phyloP scores from a whole-genome alignment of 1,284 basidiomycete genomes.

The Meripilus lineatus region DNA sequence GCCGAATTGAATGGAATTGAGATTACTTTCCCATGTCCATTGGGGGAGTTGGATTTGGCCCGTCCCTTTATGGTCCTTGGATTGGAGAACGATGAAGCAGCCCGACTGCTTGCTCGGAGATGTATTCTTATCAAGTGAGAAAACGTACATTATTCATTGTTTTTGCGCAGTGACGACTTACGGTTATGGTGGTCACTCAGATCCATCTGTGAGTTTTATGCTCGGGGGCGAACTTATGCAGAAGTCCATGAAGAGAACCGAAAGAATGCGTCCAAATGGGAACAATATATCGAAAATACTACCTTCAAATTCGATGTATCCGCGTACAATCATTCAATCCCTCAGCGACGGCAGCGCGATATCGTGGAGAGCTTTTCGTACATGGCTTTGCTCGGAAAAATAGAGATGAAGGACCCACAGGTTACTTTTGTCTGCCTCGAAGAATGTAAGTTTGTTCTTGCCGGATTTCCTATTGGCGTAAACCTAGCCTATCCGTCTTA shows the following conservation, averaged over 20 bases:
- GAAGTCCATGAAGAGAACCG: constrained; percentile 62
- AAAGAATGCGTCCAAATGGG: constrained; percentile 48
- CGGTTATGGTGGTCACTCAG: constrained; percentile 40
- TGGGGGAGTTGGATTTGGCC: constrained; percentile 42
- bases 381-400: constrained; percentile 80
- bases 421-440: constrained; percentile 81
- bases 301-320: constrained; percentile 83
- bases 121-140: constrained; percentile 82
- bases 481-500: constrained; percentile 17
- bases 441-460: constrained; percentile 64
- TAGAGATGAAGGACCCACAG: constrained; percentile 81
- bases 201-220: constrained; percentile 75
- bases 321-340: constrained; percentile 73
- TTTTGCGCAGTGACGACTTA: not conserved
- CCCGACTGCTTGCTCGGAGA: constrained; percentile 65
- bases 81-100: constrained; percentile 71
- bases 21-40: constrained; percentile 35
- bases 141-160: constrained; percentile 4
- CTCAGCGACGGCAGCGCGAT: constrained; percentile 56
- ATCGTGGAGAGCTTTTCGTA: constrained; percentile 83
- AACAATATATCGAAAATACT: constrained; percentile 53
- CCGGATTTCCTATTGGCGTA: constrained; percentile 5
- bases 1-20: constrained; percentile 62
- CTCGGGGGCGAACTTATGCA: constrained; percentile 61
- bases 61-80: constrained; percentile 74